Evolutionary conservation across 495 filamentous ascomycete genomes (phyloP).

Genomic region (Annulohypoxylon maeteangense): DNA sequence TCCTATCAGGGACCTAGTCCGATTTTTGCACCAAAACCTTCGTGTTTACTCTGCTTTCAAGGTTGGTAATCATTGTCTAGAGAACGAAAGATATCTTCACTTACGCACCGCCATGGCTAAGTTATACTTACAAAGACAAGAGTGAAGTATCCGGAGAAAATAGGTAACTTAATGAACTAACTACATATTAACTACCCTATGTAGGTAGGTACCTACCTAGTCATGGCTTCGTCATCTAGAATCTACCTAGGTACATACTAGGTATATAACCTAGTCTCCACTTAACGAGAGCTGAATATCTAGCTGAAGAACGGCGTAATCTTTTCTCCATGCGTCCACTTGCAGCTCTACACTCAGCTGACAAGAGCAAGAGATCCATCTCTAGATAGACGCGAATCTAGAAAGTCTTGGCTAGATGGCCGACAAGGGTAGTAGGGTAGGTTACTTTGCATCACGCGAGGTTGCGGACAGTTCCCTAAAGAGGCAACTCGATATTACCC

Average conservation of each 20-base stretch:
- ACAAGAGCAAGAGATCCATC: neutral
- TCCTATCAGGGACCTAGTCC: too few relatives aligned
- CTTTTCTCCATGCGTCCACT: too few relatives aligned
- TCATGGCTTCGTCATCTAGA: neutral
- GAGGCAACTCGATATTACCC: conserved; percentile 25
- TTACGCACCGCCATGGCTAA: too few relatives aligned
- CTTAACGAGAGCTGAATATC: neutral
- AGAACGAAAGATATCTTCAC: too few relatives aligned
- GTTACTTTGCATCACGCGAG: conserved; percentile 6
- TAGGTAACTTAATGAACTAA: too few relatives aligned
- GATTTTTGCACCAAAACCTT: too few relatives aligned
- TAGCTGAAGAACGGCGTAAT: neutral
- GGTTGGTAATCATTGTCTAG: too few relatives aligned
- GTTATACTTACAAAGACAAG: too few relatives aligned
- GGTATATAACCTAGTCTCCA: neutral
- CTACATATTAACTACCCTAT: too few relatives aligned
- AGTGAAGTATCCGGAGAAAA: too few relatives aligned
- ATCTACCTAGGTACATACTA: too few relatives aligned
- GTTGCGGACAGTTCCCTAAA: conserved; percentile 8
- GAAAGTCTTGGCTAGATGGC: neutral
- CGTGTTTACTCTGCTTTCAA: too few relatives aligned
- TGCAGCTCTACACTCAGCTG: conserved; percentile 2
- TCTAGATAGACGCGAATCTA: conserved; percentile 5
- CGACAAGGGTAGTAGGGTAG: conserved; percentile 4
- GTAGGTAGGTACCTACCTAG: neutral